Percentiles rank a stretch among this genome's conserved stretches.
phyloP scores from a whole-genome alignment of 2,329 filamentous ascomycete genomes.

The Xylariaceae sp. region DNA sequence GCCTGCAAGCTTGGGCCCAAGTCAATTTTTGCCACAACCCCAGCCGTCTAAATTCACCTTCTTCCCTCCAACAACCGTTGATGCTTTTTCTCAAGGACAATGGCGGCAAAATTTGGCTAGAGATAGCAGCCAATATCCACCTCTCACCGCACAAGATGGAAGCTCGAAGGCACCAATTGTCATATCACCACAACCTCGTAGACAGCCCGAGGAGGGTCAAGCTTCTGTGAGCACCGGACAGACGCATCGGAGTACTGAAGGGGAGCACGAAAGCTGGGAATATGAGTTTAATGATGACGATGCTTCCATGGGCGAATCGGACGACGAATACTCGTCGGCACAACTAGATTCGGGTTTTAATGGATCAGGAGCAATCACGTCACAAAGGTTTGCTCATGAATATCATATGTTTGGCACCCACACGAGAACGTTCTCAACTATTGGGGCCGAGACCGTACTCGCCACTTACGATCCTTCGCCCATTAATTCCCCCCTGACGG shows the following conservation, averaged over 20 bases:
- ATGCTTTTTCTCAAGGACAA: slow-evolving; percentile 29
- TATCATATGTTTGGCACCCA: slow-evolving; percentile 43
- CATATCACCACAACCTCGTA: slow-evolving; percentile 13
- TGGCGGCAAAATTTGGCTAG: slow-evolving; percentile 25
- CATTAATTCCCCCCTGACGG: slow-evolving; percentile 68
- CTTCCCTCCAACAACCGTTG: slow-evolving; percentile 30
- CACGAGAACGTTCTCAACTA: slow-evolving; percentile 47
- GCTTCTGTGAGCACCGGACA: slow-evolving; percentile 19
- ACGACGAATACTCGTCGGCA: slow-evolving; percentile 50
- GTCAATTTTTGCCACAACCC: slow-evolving; percentile 24
- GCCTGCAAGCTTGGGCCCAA: slow-evolving; percentile 25
- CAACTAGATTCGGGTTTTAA: slow-evolving; percentile 38
- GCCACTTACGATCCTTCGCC: slow-evolving; percentile 64
- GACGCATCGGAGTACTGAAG: slow-evolving; percentile 2
- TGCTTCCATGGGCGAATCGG: slow-evolving; percentile 57
- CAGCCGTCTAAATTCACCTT: slow-evolving; percentile 30
- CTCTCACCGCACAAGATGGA: slow-evolving; percentile 16
- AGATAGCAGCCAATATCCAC: slow-evolving; percentile 27
- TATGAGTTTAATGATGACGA: slow-evolving; percentile 57
- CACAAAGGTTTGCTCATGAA: slow-evolving; percentile 35
- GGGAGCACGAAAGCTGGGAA: slow-evolving; percentile 33
- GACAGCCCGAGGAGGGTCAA: slow-evolving; percentile 22
- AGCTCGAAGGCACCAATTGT: slow-evolving; percentile 15
- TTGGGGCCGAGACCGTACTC: slow-evolving; percentile 49
- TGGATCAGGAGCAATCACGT: slow-evolving; percentile 40